Evolutionary conservation across 257 asterid species (phyloP).

Genomic region (Lycium ferocissimum): DNA sequence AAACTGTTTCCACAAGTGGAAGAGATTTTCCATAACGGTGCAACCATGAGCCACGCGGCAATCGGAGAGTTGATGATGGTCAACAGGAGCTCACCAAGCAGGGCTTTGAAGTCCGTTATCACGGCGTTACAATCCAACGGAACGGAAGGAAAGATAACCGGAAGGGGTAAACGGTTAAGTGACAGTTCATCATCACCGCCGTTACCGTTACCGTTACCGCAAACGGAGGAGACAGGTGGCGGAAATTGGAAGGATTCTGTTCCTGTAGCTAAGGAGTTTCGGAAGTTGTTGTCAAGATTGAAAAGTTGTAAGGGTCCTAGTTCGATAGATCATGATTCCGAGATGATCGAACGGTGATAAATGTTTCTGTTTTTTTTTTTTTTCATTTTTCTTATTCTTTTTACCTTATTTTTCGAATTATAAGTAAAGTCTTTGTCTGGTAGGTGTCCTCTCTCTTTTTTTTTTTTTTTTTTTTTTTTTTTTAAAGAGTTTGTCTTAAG

Average conservation of each 20-base stretch:
- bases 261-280: conserved; percentile 62
- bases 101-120: conserved; percentile 80
- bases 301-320: conserved; percentile 66
- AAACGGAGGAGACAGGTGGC: conserved; percentile 54
- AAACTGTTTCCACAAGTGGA: conserved; percentile 80
- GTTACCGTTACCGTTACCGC: conserved; percentile 44
- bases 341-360: conserved; percentile 50
- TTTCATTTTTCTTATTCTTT: background rate
- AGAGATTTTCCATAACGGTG: conserved; percentile 80
- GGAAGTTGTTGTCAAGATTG: conserved; percentile 68
- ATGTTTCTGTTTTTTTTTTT: background rate
- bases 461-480: background rate
- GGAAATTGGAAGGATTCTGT: conserved; percentile 53
- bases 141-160: conserved; percentile 37
- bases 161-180: conserved; percentile 50
- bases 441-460: background rate
- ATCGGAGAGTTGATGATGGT: conserved; percentile 89
- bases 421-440: background rate
- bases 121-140: conserved; percentile 70
- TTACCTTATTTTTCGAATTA: background rate
- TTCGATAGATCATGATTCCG: conserved; percentile 55
- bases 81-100: conserved; percentile 82
- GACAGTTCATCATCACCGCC: conserved; percentile 53
- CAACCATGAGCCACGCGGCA: conserved; percentile 82
- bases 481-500: background rate